Evolutionary conservation across 441 rosid species (phyloP), one percentile per base, ranked within the genome.

Genomic region (Euphorbia celastroides): DNA sequence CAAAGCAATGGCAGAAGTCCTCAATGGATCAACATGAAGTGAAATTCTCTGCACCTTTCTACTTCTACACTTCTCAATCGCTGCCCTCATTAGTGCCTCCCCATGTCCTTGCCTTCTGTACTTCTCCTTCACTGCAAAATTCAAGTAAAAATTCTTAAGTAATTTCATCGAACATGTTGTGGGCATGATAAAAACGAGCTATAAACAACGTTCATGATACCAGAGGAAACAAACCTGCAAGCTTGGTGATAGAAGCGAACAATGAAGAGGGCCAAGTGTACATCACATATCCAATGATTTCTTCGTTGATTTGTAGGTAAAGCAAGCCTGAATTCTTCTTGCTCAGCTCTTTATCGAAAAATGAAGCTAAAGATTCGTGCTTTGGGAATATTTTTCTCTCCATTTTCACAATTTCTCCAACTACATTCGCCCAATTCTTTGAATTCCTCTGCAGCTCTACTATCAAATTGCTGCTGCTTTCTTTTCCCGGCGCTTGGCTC

Each of bases 331-430:
- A 68, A 72, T 85, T 83, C 72, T 70, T 86, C 83, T 85, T 86
- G 31, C 79, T 87, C 7, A 89, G 85, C 76, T 89, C 95, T 22
- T 74, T 83, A 4, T 85, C 88, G 42, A 92, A 88, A 20, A 75
- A 78, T 41, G 72, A 71, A 58, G 90, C 81, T n/a, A 84, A 89
- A 2, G 98, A 92, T 75, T 85, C 96, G 63, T 88, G 95, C 69
- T 92, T 84, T 13, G 95, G 96, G 70, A 89, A 86, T 28, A 85
- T 72, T 67, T 81, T 85, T 69, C 73, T 84, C 80, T 92, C 98
- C 66, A 89, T 70, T 72, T 78, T 88, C 78, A 86, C 88, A 7
- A 86, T 86, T 66, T 85, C 92, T 8, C 76, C 86, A 66, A 84
- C 80, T 9, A 74, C 75, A 20, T 65, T 78, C 0, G 48, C 75